A percentile compares a stretch with the other conserved stretches of the same genome.
phyloP scores from a whole-genome alignment of 176 grass and related monocot species.

The Pontederia crassipes region DNA sequence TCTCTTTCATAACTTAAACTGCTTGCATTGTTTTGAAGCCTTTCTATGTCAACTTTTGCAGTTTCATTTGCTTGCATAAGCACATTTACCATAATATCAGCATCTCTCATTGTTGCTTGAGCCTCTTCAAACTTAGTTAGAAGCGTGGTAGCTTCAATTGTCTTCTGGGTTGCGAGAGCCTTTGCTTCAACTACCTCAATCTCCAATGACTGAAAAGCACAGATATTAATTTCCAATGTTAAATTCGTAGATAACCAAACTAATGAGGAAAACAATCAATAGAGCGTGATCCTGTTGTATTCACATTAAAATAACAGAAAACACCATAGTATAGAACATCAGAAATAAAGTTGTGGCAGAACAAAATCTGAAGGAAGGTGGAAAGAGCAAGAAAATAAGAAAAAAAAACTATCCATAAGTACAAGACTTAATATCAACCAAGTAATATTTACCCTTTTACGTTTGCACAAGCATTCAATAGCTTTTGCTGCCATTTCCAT shows the following conservation, averaged over 20 bases:
- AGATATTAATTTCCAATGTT: background rate
- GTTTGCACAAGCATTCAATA: constrained; percentile 38
- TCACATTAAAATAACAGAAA: too few relatives aligned
- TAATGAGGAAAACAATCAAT: too few relatives aligned
- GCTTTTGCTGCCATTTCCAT: constrained; percentile 25
- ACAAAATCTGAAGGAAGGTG: too few relatives aligned
- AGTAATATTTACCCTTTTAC: constrained; percentile 59
- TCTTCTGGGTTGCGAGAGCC: constrained; percentile 48
- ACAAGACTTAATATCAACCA: background rate
- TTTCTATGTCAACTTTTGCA: constrained; percentile 50
- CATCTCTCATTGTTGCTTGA: constrained; percentile 72
- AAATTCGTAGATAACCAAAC: too few relatives aligned
- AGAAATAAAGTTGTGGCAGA: too few relatives aligned
- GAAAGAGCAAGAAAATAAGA: too few relatives aligned
- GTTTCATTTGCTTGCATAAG: constrained; percentile 60
- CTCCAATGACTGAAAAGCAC: constrained; percentile 48
- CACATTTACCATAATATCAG: constrained; percentile 56
- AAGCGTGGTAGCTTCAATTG: constrained; percentile 60
- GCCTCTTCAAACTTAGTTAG: constrained; percentile 64
- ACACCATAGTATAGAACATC: too few relatives aligned
- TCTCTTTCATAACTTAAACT: constrained; percentile 38
- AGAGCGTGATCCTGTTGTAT: too few relatives aligned
- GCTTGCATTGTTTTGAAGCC: constrained; percentile 38
- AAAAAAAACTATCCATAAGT: too few relatives aligned
- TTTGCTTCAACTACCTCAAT: constrained; percentile 56